Evolutionary conservation across 2,329 filamentous ascomycete species (phyloP).

Genomic region (Bipolaris cookei): DNA sequence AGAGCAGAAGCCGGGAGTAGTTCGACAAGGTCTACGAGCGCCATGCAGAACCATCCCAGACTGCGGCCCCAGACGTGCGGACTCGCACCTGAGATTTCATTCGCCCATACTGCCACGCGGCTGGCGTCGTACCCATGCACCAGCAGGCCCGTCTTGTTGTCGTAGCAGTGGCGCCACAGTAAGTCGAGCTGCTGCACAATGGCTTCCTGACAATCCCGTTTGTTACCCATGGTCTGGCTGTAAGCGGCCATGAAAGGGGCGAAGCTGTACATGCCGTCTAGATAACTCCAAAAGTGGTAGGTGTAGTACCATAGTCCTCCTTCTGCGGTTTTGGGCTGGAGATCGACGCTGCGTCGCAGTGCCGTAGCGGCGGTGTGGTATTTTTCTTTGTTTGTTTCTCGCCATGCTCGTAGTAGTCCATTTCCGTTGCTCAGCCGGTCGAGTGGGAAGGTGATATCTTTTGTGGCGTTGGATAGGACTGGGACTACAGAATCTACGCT

Average conservation of each 20-base stretch:
- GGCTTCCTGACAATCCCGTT: slow-evolving; percentile 17
- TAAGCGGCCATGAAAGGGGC: slow-evolving; percentile 52
- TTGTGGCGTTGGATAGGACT: slow-evolving; percentile 24
- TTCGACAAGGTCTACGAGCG: slow-evolving; percentile 58
- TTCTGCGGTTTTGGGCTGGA: slow-evolving; percentile 38
- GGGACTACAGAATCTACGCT: slow-evolving; percentile 28
- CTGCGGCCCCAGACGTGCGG: slow-evolving; percentile 62
- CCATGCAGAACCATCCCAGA: slow-evolving; percentile 62
- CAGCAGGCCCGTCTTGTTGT: slow-evolving; percentile 53
- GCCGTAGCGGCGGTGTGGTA: slow-evolving; percentile 15
- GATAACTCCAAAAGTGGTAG: slow-evolving; percentile 61
- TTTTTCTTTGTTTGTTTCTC: slow-evolving; percentile 19
- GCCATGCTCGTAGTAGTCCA: slow-evolving; percentile 27
- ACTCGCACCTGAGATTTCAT: slow-evolving; percentile 57
- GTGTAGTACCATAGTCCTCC: slow-evolving; percentile 48
- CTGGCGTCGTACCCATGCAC: slow-evolving; percentile 63
- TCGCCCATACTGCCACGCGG: slow-evolving; percentile 59
- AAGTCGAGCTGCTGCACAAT: slow-evolving; percentile 42
- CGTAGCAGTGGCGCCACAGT: slow-evolving; percentile 53
- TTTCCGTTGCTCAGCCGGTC: slow-evolving; percentile 44
- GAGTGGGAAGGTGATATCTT: slow-evolving; percentile 31
- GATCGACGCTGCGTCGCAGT: slow-evolving; percentile 33
- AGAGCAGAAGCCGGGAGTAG: slow-evolving; percentile 33
- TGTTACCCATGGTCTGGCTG: neutral
- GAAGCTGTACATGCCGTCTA: slow-evolving; percentile 61